Conservation (phyloP, 805 yeast genomes). For the Spathaspora arborariae region DNA sequence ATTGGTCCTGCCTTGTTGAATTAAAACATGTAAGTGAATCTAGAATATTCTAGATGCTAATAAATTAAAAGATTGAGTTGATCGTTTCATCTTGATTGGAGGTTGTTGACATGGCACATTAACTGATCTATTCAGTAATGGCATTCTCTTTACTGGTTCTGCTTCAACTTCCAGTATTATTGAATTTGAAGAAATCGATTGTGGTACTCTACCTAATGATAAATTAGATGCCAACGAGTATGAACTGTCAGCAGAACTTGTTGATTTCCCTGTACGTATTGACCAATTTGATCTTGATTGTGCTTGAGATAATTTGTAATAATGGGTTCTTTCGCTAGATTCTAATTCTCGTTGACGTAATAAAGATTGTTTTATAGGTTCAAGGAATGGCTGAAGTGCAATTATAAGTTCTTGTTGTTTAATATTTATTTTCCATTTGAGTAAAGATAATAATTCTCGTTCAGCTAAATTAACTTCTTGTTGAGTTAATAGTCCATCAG, state of each 20-base stretch:
- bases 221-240: constrained; percentile 15
- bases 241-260: constrained; percentile 12
- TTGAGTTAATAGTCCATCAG: constrained; percentile 75
- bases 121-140: constrained; percentile 11
- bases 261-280: constrained; percentile 4
- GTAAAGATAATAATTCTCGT: constrained; percentile 74
- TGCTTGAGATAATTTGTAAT: constrained; percentile 27
- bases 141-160: constrained; percentile 7
- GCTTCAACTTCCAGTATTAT: not conserved
- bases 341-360: constrained; percentile 22
- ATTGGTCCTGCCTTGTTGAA: not conserved
- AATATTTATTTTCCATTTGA: constrained; percentile 82
- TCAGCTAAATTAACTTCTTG: constrained; percentile 89
- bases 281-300: constrained; percentile 11
- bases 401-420: constrained; percentile 64
- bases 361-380: constrained; percentile 61
- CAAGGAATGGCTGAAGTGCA: constrained; percentile 71
- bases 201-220: constrained; percentile 8
- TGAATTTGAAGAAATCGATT: constrained; percentile 8
- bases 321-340: constrained; percentile 22
- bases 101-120: constrained; percentile 3
- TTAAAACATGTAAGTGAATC: not conserved
- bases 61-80: not conserved
- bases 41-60: not conserved
- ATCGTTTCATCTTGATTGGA: not conserved